A percentile compares a stretch with the other conserved stretches of the same genome.
phyloP scores from a whole-genome alignment of 805 yeast species.

The Zygosaccharomyces bailii region DNA sequence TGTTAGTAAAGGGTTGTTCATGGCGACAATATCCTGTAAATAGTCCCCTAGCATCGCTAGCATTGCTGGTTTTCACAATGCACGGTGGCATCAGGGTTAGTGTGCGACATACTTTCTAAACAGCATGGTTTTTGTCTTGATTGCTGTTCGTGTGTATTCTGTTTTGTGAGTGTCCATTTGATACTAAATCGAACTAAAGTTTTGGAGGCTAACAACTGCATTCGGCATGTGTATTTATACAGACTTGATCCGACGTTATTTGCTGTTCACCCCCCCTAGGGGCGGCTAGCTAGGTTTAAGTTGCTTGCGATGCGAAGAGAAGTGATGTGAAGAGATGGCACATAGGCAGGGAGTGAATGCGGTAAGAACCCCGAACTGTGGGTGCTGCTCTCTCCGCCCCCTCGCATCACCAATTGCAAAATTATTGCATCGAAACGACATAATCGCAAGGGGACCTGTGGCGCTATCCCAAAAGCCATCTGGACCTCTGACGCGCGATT shows the following conservation, averaged over 20 bases:
- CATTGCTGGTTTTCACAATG: no score
- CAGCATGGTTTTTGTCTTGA: constrained; percentile 3
- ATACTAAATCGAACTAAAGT: no score
- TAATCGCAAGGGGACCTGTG: constrained; percentile 1
- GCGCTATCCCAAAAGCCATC: not conserved
- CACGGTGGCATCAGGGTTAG: no score
- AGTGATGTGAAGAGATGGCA: not conserved
- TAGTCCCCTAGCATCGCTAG: no score
- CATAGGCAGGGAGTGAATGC: not conserved
- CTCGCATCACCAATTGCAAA: no score
- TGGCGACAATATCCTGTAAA: not conserved
- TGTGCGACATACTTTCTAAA: constrained; percentile 2
- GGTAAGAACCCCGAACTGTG: not conserved
- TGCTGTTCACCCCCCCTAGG: constrained; percentile 7
- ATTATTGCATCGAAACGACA: not conserved
- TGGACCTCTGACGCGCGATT: constrained; percentile 7
- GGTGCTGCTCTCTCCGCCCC: not conserved
- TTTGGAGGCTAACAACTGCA: no score
- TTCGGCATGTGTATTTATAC: constrained; percentile 3
- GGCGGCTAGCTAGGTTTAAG: not conserved
- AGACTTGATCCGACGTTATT: not conserved
- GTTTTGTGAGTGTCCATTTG: no score
- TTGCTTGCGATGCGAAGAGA: not conserved
- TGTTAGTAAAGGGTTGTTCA: not conserved
- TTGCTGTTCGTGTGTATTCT: no score